Evolutionary conservation across 2,329 filamentous ascomycete genomes (phyloP), one percentile per base, ranked within the genome.

Genomic region (Hypomyces rosellus): DNA sequence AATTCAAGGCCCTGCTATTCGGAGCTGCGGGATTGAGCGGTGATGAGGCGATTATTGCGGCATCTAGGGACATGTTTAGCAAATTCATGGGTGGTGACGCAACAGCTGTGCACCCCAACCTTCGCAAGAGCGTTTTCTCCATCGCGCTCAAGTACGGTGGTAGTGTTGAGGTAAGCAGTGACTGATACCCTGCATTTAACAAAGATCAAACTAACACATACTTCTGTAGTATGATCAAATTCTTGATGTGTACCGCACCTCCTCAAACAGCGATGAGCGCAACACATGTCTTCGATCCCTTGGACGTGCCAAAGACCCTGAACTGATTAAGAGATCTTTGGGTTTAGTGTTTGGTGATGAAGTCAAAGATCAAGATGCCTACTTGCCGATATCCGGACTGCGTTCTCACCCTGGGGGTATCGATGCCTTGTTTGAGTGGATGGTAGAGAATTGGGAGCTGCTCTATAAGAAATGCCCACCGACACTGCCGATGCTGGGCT

Each of bases 1-100:
- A 96, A 66, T 95, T 96, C 78, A 97, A 97, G 76, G 84, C 84
- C 13, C 80, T 96, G 65, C 80, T 96, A 66, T 97, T 97, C 65
- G 87, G 88, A 54, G 82, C 78, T 58, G 89, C 92, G 46, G 92
- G 91, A 51, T 74, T 89, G 58, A 80, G 84, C 42, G 90, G 89
- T 34, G 92, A 97, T 61, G 74, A 90, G 61, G 75, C 79, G 58
- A 81, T 96, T 54, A 81, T 92, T 63, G 77, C 82, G 45, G 89
- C 89, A 7, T 86, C 90, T 7, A 86, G 90, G 70, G 88, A 91
- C 25, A 95, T 96, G 87, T 96, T 96, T 66, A 77, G 78, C 63
- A 90, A 88, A 67, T 96, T 90, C 67, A 81, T 85, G 60, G 77
- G 74, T 20, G 92, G 92, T 25, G 89, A 97, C 64, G 79, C 77